Evolutionary conservation across 495 filamentous ascomycete species (phyloP), one percentile per base, ranked within the genome.

Genomic region (Filosporella fistucella): DNA sequence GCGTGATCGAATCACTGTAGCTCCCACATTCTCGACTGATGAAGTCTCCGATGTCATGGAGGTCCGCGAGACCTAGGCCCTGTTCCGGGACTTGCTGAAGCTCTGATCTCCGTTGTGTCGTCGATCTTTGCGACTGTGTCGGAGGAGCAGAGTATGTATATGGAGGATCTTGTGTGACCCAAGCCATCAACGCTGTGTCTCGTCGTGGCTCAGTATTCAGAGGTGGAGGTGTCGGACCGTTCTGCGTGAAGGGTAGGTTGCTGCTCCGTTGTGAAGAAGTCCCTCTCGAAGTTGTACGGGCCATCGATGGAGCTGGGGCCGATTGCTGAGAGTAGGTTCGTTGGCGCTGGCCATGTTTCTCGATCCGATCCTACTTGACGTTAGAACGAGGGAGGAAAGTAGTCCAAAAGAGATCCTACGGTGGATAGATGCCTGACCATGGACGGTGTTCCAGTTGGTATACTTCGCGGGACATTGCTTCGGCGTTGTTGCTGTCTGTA

Each of bases 51-150:
- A 49, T 47, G 33, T 54, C 41, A 4, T 50, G 46, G 1, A 46
- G 3, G 12, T 41, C 45, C 17, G 36, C 49, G 7, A 53, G 13
- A n/a, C n/a, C n/a, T n/a, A n/a, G n/a, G n/a, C n/a, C n/a, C n/a
- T n/a, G n/a, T 33, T 60, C 57, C n/a, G 34, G 47, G 12, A 58
- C 55, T 36, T 56, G 58, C 17, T 52, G 44, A 4, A 61, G 58
- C 37, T 48, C 51, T 40, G 59, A 54, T 55, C 57, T 57, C 47
- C 57, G 56, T 58, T 70, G 67, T 37, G 55, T 61, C 49, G 52
- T 47, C 37, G 65, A 66, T 42, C 48, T 60, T 34, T 63, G 62
- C 29, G 63, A 48, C 24, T 60, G 52, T 26, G 52, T 55, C 49
- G 63, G 28, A 30, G 66, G 61, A 42, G 53, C 60, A 4, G 52